Base-by-base conservation (phyloP, 225 moss, liverwort and hornwort species). In the Takakia lepidozioides region DNA sequence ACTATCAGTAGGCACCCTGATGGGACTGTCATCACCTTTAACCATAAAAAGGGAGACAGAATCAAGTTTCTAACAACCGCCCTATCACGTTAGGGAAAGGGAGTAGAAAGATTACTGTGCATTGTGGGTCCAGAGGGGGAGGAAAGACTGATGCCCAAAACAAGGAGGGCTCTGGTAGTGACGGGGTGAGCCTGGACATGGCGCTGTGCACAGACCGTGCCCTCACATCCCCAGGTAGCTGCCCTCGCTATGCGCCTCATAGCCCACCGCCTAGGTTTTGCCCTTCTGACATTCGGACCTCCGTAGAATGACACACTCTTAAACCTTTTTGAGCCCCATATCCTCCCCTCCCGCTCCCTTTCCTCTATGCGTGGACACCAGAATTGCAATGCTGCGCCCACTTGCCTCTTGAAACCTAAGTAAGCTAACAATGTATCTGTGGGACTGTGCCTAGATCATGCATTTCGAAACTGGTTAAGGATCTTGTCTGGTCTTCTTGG, bases 91-190 rank as follows among this genome's bases (percentile, higher is more conserved):
- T n/a, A n/a, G n/a, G n/a, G n/a, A n/a, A n/a, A n/a, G n/a, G 10
- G 18, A 15, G 45, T 46, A 8, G 24, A 25, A 23, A 19, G 45
- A 2, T 68, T 73, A 78, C 73, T 78, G 73, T 78, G 78, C 78
- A 78, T 78, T 60, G 25, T 73, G 16, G 32, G 51, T 44, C 2
- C 1, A 8, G 21, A 48, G 22, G 13, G 1, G 24, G 7, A 3
- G 13, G 58, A 26, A 29, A 19, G 53, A 59, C 20, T 49, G 40
- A 38, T 13, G 56, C 78, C 73, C 40, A 16, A 25, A 22, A 46
- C 2, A 19, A 21, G 6, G 55, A 45, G 22, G 53, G 60, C 62
- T 59, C 69, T 73, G n/a, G n/a, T n/a, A n/a, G n/a, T n/a, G n/a
- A n/a, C 8, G 0, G 0, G 36, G 63, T 43, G 69, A 62, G 36